Evolutionary conservation across 768 basidiomycete species (phyloP).

Genomic region (Tylopilus rubrobrunneus): DNA sequence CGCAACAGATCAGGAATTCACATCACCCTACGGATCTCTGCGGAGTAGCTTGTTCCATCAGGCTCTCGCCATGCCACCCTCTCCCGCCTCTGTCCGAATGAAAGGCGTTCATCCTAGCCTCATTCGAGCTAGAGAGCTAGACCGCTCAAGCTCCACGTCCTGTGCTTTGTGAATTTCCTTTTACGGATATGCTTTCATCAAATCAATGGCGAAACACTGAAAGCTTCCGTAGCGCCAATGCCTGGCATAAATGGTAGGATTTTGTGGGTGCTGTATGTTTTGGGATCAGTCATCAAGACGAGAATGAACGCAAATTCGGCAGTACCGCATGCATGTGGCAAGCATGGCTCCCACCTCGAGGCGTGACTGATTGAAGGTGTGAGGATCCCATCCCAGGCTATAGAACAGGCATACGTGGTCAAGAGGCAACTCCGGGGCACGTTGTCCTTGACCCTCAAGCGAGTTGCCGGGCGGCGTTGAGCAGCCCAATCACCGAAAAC

Average conservation of each 20-base stretch:
- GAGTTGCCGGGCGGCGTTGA: slow-evolving; percentile 25
- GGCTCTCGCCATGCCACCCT: slow-evolving; percentile 9
- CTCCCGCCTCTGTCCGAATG: slow-evolving; percentile 10
- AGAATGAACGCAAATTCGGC: slow-evolving; percentile 32
- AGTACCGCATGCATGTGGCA: slow-evolving; percentile 28
- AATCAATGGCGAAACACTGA: slow-evolving; percentile 9
- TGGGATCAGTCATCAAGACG: slow-evolving; percentile 16
- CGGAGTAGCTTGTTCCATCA: slow-evolving; percentile 16
- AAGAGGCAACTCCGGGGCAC: slow-evolving; percentile 22
- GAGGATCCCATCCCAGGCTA: slow-evolving; percentile 28
- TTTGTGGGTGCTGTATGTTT: slow-evolving; percentile 22
- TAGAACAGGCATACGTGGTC: background rate
- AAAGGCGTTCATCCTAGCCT: slow-evolving; percentile 18
- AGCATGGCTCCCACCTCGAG: slow-evolving; percentile 33
- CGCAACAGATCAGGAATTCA: slow-evolving; percentile 6
- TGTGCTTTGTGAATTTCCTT: slow-evolving; percentile 25
- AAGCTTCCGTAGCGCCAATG: slow-evolving; percentile 22
- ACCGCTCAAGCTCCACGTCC: slow-evolving; percentile 31
- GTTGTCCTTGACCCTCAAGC: slow-evolving; percentile 15
- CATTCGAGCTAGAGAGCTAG: slow-evolving; percentile 7
- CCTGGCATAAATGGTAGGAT: slow-evolving; percentile 18
- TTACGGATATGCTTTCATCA: slow-evolving; percentile 10
- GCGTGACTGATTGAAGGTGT: slow-evolving; percentile 31
- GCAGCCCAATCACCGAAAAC: slow-evolving; percentile 23
- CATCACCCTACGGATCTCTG: slow-evolving; percentile 15